Evolutionary conservation across 2,329 filamentous ascomycete species (phyloP), one percentile per base, ranked within the genome.

Genomic region (Pseudocercospora musae): DNA sequence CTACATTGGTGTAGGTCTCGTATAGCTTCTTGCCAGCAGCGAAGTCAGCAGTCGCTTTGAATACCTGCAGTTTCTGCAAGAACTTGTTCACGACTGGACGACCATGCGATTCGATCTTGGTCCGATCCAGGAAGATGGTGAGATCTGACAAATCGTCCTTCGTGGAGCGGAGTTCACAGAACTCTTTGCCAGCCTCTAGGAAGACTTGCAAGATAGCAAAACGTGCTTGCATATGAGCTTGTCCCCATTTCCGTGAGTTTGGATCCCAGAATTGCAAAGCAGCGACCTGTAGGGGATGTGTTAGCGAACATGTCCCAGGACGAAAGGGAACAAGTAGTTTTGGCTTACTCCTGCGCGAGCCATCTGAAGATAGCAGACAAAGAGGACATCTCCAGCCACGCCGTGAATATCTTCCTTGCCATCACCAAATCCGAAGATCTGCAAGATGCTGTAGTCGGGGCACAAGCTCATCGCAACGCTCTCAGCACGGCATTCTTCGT

Each of bases 401-500:
- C 85, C 84, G 67, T 90, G 80, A 68, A 96, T 88, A 71, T 96
- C 84, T 57, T 83, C 78, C 18, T 79, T 84, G 20, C 92, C 92
- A 69, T 96, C 85, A 27, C 92, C 93, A 64, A 94, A 95, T 25
- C 93, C 93, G 70, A 98, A 98, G 73, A 97, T 94, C 75, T 92
- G 85, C 20, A 98, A 84, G 55, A 96, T 91, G 10, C 87, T 84
- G 73, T 96, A 96, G 72, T 97, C 93, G 77, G 93, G 96, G 72
- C 88, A 87, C 4, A 98, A 82, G 46, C 87, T 88, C 92, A 97
- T 96, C 57, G 93, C 94, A 10, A 97, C 93, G 71, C 92, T 90
- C 76, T 98, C 94, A 4, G 94, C 94, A 59, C 94, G 88, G 76
- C 94, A 98, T 77, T 98, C 94, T 78, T 98, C 94, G 72, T 96